A percentile compares a stretch with the other conserved stretches of the same genome.
phyloP scores from a whole-genome alignment of 1,284 basidiomycete species.

The Papiliotrema fonsecae region DNA sequence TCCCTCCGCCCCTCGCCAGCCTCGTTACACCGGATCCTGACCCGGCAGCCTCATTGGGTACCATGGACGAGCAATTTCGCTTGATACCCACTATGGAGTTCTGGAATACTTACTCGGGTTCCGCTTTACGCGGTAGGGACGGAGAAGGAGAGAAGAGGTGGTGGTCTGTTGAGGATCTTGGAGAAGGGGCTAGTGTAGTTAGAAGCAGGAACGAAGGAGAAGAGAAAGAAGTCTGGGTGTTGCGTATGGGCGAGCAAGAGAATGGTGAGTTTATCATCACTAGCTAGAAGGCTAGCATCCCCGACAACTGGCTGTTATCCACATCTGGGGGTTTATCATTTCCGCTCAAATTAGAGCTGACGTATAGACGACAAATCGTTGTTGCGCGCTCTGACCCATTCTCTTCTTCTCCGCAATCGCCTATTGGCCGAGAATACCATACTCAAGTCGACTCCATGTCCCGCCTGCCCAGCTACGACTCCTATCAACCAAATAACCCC shows the following conservation, averaged over 20 bases:
- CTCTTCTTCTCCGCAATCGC: slow-evolving; percentile 30
- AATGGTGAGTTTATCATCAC: slow-evolving; percentile 9
- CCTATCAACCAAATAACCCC: background rate
- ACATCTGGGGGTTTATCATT: too few relatives aligned
- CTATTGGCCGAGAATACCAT: slow-evolving; percentile 21
- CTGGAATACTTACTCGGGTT: slow-evolving; percentile 21
- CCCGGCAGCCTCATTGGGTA: background rate
- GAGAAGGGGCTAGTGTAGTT: slow-evolving; percentile 33
- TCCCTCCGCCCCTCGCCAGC: slow-evolving; percentile 36
- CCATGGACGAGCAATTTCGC: slow-evolving; percentile 15
- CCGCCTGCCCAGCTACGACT: slow-evolving; percentile 1
- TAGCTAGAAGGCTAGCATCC: too few relatives aligned
- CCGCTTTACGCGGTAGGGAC: slow-evolving; percentile 1
- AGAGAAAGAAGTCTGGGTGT: slow-evolving; percentile 41
- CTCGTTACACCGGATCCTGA: slow-evolving; percentile 18
- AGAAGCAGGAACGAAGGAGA: slow-evolving; percentile 15
- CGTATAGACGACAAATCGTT: slow-evolving; percentile 7
- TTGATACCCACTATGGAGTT: slow-evolving; percentile 19
- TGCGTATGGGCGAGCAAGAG: slow-evolving; percentile 19
- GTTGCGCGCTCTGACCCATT: slow-evolving; percentile 29
- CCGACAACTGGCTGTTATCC: too few relatives aligned
- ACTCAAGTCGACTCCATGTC: slow-evolving; percentile 14
- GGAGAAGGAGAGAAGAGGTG: slow-evolving; percentile 16
- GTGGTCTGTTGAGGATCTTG: slow-evolving; percentile 42
- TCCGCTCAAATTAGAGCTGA: background rate